phyloP scores from a whole-genome alignment of 306 rosid species.

The Vicia faba region DNA sequence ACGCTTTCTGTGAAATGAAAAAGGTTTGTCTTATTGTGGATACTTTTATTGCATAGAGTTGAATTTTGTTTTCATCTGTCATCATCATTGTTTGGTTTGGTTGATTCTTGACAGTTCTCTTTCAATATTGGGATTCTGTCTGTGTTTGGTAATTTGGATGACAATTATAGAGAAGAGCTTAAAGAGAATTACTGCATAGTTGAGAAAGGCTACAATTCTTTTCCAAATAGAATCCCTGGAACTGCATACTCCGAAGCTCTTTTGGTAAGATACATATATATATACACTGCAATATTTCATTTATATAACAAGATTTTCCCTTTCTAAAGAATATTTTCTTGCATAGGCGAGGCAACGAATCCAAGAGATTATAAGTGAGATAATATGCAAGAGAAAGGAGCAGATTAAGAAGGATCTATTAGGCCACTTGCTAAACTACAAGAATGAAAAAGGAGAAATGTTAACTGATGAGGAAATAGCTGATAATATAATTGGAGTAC shows the following conservation, averaged over 20 bases:
- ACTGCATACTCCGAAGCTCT: conserved; percentile 81
- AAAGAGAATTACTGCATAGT: conserved; percentile 70
- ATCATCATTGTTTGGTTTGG: conserved; percentile 30
- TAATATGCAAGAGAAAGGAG: conserved; percentile 68
- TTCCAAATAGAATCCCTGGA: conserved; percentile 67
- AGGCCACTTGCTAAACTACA: conserved; percentile 64
- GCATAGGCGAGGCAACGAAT: conserved; percentile 75
- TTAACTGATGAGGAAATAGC: conserved; percentile 70
- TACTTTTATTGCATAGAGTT: conserved; percentile 25
- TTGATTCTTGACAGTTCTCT: conserved; percentile 58
- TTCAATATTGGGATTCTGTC: conserved; percentile 78
- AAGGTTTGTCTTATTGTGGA: conserved; percentile 47
- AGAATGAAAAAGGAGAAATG: conserved; percentile 51
- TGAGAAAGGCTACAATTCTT: conserved; percentile 85
- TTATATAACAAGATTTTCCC: background rate
- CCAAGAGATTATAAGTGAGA: conserved; percentile 60
- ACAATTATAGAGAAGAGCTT: conserved; percentile 55
- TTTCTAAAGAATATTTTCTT: conserved; percentile 10
- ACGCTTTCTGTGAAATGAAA: conserved; percentile 71
- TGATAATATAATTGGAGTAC: conserved; percentile 86
- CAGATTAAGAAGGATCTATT: conserved; percentile 58
- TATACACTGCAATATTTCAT: background rate
- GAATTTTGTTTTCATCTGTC: conserved; percentile 38
- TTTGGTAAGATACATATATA: conserved; percentile 64
- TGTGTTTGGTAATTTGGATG: conserved; percentile 68